These are phyloP conservation scores for Poronia punctata DNA, from an alignment of 495 filamentous ascomycete genomes.

Conservation along the genomic window DNA sequence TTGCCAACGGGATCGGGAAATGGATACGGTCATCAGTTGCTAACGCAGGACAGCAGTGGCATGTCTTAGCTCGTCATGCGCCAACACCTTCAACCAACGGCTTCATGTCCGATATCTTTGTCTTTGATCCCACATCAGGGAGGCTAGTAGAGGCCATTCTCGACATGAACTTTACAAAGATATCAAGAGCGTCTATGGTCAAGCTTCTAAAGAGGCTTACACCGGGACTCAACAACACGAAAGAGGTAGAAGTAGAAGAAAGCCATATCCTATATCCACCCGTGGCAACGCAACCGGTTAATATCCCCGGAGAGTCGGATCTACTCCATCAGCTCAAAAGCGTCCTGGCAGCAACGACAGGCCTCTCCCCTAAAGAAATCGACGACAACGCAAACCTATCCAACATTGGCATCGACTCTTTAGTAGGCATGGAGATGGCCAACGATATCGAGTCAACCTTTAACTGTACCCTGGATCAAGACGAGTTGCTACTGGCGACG, in stretches of 20 bases:
- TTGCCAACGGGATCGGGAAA: slow-evolving; percentile 34
- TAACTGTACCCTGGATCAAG: slow-evolving; percentile 24
- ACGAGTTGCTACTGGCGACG: slow-evolving; percentile 26
- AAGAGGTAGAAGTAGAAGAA: no score
- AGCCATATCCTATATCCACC: no score
- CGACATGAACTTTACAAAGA: slow-evolving; percentile 36
- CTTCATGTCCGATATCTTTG: slow-evolving; percentile 41
- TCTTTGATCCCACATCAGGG: slow-evolving; percentile 35
- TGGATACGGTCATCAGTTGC: slow-evolving; percentile 31
- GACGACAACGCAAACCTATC: slow-evolving; percentile 29
- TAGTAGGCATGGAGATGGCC: slow-evolving; percentile 48
- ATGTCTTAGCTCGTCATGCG: slow-evolving; percentile 35
- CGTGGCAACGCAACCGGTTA: no score
- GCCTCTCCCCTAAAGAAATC: slow-evolving; percentile 38
- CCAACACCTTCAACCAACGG: slow-evolving; percentile 21
- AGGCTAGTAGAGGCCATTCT: slow-evolving; percentile 39
- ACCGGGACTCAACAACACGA: no score
- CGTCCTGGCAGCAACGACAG: slow-evolving; percentile 31
- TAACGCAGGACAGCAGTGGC: slow-evolving; percentile 32
- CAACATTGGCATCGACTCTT: slow-evolving; percentile 49
- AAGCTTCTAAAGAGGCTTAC: slow-evolving; percentile 12
- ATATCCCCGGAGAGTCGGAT: no score
- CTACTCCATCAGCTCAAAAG: slow-evolving; percentile 16
- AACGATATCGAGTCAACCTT: slow-evolving; percentile 40
- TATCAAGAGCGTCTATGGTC: slow-evolving; percentile 33